Base-by-base conservation (phyloP, 2,329 filamentous ascomycete species). In the Phialophora verrucosa region DNA sequence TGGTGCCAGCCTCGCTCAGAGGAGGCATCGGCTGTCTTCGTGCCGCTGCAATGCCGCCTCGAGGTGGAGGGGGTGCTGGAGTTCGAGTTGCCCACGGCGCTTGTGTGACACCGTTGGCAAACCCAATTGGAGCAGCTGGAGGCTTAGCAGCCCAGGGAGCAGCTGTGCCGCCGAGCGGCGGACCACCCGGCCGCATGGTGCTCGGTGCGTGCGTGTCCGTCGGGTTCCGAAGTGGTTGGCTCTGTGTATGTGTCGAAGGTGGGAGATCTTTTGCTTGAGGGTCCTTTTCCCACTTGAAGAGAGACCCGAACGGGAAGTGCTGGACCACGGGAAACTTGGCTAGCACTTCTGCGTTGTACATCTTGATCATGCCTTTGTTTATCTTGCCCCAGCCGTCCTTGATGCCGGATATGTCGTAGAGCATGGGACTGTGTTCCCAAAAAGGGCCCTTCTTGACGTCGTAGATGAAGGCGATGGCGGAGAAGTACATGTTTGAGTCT, bases 321-420 rank as follows among this genome's bases (percentile, higher is more conserved):
- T 99, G 95, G n/a, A 99, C 92, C 2, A 99, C 95, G 2, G 95
- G 95, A 75, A 97, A 97, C 78, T 99, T 99, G 47, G 91, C 92
- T 14, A 99, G 83, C 2, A 99, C 95, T 81, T 99, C 95, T 20
- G 92, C 95, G 72, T 96, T 93, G 81, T 94, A 99, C 95, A 99
- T 99, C 80, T 98, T 99, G 74, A 99, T 88, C 95, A 99, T 98
- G 59, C 95, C 95, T 89, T 93, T 93, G 79, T 99, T 98, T 75
- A 99, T 97, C 82, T 99, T 99, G 42, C 91, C 95, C 95, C 95
- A 99, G n/a, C 95, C 91, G 64, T 90, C 89, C 71, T 87, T 88
- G 70, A 99, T 91, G 11, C 95, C 95, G 0, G 92, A 96, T 50
- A 99, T 92, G 77, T 99, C 93, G 76, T 90, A 99, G 12, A 99